These are phyloP conservation scores for Spergularia azorica DNA, from an alignment of 179 eudicot species.

Conservation along the genomic window DNA sequence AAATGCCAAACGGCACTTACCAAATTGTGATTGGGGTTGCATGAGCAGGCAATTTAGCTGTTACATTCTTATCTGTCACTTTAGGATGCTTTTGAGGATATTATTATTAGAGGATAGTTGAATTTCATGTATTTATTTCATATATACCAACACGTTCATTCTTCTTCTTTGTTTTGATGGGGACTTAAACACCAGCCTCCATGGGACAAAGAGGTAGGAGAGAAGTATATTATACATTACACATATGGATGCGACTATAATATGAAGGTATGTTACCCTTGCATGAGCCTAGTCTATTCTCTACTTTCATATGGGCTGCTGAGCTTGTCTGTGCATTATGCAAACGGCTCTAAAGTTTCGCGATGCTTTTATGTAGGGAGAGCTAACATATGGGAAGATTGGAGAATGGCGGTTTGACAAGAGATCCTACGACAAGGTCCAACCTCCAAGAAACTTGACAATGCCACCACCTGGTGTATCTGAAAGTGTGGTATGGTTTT, in stretches of 20 bases:
- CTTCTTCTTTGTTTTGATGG: constrained; percentile 9
- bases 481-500: constrained; percentile 84
- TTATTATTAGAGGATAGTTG: neutral
- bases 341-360: constrained; percentile 9
- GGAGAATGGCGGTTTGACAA: constrained; percentile 99
- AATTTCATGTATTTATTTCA: neutral
- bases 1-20: neutral
- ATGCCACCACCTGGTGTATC: constrained; percentile 97
- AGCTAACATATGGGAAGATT: constrained; percentile 88
- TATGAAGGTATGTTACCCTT: constrained; percentile 54
- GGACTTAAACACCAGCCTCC: constrained; percentile 65
- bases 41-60: neutral
- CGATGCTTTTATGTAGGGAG: constrained; percentile 49
- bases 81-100: neutral
- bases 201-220: constrained; percentile 83
- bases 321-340: constrained; percentile 9
- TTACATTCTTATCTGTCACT: neutral
- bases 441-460: constrained; percentile 89
- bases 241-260: constrained; percentile 98
- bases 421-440: constrained; percentile 63
- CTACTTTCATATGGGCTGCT: neutral
- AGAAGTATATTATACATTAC: constrained; percentile 83
- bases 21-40: neutral
- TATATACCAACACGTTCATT: constrained; percentile 7
- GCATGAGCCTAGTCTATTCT: neutral